Evolutionary conservation across 495 filamentous ascomycete species (phyloP), one percentile per base, ranked within the genome.

Genomic region (Daldinia loculata): DNA sequence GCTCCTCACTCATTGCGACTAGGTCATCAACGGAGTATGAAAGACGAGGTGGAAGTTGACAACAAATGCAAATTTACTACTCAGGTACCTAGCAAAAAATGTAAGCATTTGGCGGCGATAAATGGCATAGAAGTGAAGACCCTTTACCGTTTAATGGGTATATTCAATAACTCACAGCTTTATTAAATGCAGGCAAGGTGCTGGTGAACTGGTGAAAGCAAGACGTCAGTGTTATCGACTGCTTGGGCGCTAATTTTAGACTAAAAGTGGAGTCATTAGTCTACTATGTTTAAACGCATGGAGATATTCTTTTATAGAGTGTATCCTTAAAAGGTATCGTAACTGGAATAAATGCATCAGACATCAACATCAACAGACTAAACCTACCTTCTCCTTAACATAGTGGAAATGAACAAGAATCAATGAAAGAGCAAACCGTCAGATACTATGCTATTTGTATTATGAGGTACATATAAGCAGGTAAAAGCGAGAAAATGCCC

Each of bases 1-100:
- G 78, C 38, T 81, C 76, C 45, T 78, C 75, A 41, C 67, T 72
- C 72, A 75, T 74, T 30, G 34, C 39, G 53, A 56, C 27, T 17
- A 24, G 51, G 52, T 58, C 39, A 56, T 45, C 26, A 52, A 59
- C 7, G 15, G 2, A 22, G 55, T 62, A 50, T 34, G 26, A 64
- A 14, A 58, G 43, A 14, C 1, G 19, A 3, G 11, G 22, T 38
- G 26, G 26, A 32, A 60, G 22, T 60, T 45, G 26, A 11, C 9
- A 14, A 26, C 17, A 14, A 15, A 58, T 58, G 30, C 11, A 22
- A 39, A 6, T 12, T 34, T n/a, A 32, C 51, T 27, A 53, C 6
- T 14, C 14, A 48, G 34, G 12, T 36, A 24, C 41, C 32, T 34
- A 34, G 32, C 32, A 34, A 22, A 22, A n/a, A 52, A 24, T 30